phyloP scores from a whole-genome alignment of 495 filamentous ascomycete species.

The Penicillium bovifimosum region DNA sequence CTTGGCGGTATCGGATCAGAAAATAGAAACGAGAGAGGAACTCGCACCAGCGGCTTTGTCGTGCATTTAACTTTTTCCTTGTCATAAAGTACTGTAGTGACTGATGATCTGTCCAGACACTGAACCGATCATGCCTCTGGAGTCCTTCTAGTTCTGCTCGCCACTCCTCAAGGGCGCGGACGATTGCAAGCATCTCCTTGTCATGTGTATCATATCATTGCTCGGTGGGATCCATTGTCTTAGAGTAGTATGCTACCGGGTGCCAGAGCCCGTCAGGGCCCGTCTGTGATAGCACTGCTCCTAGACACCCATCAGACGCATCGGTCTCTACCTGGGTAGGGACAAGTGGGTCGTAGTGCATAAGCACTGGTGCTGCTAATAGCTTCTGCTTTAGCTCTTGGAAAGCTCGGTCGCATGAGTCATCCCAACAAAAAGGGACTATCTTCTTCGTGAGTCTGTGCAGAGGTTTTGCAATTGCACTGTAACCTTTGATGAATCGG shows the following conservation, averaged over 20 bases:
- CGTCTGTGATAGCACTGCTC: too few species aligned
- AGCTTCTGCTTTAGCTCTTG: slow-evolving; percentile 10
- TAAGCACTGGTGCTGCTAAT: slow-evolving; percentile 7
- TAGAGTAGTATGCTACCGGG: slow-evolving; percentile 23
- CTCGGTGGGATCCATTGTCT: slow-evolving; percentile 14
- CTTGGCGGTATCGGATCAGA: slow-evolving; percentile 20
- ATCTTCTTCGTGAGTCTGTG: background rate
- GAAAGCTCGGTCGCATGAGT: background rate
- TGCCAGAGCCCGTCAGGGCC: too few species aligned
- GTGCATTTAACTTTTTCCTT: too few species aligned
- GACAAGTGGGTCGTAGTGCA: slow-evolving; percentile 4
- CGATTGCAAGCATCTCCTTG: slow-evolving; percentile 21
- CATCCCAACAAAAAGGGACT: too few species aligned
- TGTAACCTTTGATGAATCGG: slow-evolving; percentile 24
- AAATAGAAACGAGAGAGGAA: slow-evolving; percentile 23
- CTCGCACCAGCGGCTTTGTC: too few species aligned
- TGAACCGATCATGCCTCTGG: background rate
- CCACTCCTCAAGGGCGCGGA: slow-evolving; percentile 9
- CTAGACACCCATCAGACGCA: too few species aligned
- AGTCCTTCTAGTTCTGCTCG: slow-evolving; percentile 13
- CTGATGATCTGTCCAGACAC: slow-evolving; percentile 8
- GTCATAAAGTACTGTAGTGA: too few species aligned
- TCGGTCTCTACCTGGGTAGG: background rate
- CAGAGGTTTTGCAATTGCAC: slow-evolving; percentile 11
- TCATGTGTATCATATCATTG: slow-evolving; percentile 29